Evolutionary conservation across 1,139 yeast species (phyloP).

Genomic region (Suhomyces terraborum): DNA sequence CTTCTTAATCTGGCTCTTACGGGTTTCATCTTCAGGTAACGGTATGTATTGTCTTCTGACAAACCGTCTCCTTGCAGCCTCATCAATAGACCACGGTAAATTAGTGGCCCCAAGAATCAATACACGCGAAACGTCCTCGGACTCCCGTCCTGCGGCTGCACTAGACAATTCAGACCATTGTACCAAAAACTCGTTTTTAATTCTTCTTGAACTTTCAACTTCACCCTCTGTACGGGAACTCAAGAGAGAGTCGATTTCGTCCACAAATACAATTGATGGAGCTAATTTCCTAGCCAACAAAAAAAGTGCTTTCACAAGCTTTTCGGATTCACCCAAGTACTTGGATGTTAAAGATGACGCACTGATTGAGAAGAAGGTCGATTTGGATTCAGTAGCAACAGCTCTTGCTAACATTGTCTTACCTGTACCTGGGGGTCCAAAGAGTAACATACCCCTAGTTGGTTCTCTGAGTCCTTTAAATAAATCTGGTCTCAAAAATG

Average conservation of each 20-base stretch:
- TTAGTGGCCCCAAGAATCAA: slow-evolving; percentile 94
- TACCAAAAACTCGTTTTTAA: slow-evolving; percentile 90
- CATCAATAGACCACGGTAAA: slow-evolving; percentile 97
- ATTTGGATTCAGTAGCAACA: slow-evolving; percentile 93
- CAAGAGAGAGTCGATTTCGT: slow-evolving; percentile 90
- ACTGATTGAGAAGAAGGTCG: slow-evolving; percentile 90
- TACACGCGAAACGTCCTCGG: slow-evolving; percentile 57
- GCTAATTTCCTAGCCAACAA: slow-evolving; percentile 82
- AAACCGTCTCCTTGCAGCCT: slow-evolving; percentile 94
- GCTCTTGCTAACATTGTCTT: slow-evolving; percentile 98
- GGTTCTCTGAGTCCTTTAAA: slow-evolving; percentile 93
- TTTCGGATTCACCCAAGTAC: slow-evolving; percentile 91
- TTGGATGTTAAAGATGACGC: slow-evolving; percentile 93
- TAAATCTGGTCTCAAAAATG: slow-evolving; percentile 89
- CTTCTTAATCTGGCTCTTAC: slow-evolving; percentile 70
- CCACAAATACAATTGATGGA: slow-evolving; percentile 93
- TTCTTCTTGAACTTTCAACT: slow-evolving; percentile 86
- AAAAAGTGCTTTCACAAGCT: slow-evolving; percentile 86
- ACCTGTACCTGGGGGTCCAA: slow-evolving; percentile 99
- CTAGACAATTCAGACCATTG: slow-evolving; percentile 95
- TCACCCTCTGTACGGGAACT: slow-evolving; percentile 88
- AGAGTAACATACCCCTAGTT: slow-evolving; percentile 90
- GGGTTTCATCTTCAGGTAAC: slow-evolving; percentile 83
- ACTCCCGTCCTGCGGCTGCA: slow-evolving; percentile 59
- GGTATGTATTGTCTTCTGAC: slow-evolving; percentile 94